Evolutionary conservation across 2,329 filamentous ascomycete genomes (phyloP).

Genomic region (Sordariomycetes sp.): DNA sequence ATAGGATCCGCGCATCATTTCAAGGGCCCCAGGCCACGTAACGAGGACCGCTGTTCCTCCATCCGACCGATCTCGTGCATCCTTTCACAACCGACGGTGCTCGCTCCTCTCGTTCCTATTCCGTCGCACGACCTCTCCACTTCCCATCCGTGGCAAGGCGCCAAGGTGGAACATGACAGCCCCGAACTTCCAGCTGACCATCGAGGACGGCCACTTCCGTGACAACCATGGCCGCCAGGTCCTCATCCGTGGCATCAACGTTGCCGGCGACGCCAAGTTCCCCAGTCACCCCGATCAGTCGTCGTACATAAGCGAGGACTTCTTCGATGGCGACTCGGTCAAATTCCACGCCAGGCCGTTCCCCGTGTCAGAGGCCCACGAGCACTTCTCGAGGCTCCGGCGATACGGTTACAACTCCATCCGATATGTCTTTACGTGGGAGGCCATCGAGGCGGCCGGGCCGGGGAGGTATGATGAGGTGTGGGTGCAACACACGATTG

Average conservation of each 20-base stretch:
- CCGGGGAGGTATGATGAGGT: conserved; percentile 89
- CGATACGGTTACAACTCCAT: conserved; percentile 94
- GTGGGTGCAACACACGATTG: conserved; percentile 85
- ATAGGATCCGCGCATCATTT: neutral
- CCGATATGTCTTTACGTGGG: conserved; percentile 96
- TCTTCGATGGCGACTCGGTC: conserved; percentile 88
- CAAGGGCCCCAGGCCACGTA: neutral
- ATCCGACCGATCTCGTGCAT: neutral
- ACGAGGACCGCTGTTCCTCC: neutral
- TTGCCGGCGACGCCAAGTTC: conserved; percentile 82
- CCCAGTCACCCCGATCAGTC: conserved; percentile 72
- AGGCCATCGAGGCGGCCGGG: conserved; percentile 89
- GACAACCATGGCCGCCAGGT: conserved; percentile 77
- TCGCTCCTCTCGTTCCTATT: neutral
- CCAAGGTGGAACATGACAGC: neutral
- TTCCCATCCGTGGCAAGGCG: neutral
- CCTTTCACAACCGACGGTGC: neutral
- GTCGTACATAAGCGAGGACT: conserved; percentile 65
- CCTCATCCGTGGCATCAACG: conserved; percentile 85
- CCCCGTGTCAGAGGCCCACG: conserved; percentile 66
- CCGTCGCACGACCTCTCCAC: neutral
- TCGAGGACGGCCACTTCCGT: conserved; percentile 78
- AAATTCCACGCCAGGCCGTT: conserved; percentile 86
- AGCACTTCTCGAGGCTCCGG: conserved; percentile 76
- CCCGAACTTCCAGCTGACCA: conserved; percentile 57